Base-by-base conservation (phyloP, 306 rosid genomes). In the Heteromeles arbutifolia region DNA sequence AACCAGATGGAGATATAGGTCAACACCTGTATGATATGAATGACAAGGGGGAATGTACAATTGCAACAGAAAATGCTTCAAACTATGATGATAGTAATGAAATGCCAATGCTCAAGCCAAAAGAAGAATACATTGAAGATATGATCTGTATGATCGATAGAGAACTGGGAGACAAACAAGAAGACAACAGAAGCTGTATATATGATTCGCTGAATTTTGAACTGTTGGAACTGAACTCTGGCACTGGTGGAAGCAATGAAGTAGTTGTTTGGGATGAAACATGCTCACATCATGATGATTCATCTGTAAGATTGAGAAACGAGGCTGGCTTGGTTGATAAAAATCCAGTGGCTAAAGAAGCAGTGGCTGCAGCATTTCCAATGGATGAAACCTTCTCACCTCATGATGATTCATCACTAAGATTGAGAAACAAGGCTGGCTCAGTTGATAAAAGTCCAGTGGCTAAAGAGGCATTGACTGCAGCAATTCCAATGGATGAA, bases 161-260 rank as follows among this genome's bases (percentile, higher is more conserved):
- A 77, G 82, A 78, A 17, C 14, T 79, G 65, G 83, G 73, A 59
- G 63, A 26, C 37, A 74, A 56, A 67, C 78, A 32, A 78, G 82
- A 76, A 78, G 84, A 79, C 17, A 75, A 83, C 45, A 70, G 77
- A 77, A 57, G 61, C 29, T 34, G 57, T 64, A 15, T 37, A 53
- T 5, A 83, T 65, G 84, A 89, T 77, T 82, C 75, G 69, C 76
- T 82, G 54, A 67, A 52, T 66, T 72, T 62, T 31, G 93, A 86
- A 85, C 75, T 58, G 62, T 68, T 32, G 62, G 78, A 76, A 50
- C 59, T 69, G 26, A 81, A 69, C 39, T 32, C 76, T 72, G 58
- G 71, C 45, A 72, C 25, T 1, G 31, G 25, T 32, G 80, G 80
- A 59, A 74, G 53, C 63, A 43, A 34, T 8, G 82, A 44, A 52